Base-by-base conservation (phyloP, 441 rosid species). In the Croton laevigatus region DNA sequence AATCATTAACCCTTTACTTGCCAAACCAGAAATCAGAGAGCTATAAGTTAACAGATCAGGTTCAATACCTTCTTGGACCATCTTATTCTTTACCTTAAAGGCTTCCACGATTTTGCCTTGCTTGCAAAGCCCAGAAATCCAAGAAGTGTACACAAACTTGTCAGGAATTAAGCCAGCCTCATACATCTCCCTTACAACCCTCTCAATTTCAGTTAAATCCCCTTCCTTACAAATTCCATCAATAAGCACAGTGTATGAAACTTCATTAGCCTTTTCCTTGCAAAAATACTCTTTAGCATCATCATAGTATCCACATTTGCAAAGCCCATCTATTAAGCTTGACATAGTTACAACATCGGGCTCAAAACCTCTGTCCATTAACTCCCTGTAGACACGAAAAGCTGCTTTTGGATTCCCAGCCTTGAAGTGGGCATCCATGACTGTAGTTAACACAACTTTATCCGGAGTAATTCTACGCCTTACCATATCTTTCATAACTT, bases 1-100 rank as follows among this genome's bases (percentile, higher is more conserved):
- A 42, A 68, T 57, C 63, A 57, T 68, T 57, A 57, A 57, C 42
- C 63, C 63, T 57, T 57, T 68, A 44, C 19, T 55, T 14, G 63
- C 71, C 71, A 57, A 68, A 57, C 71, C 71, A 68, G 32, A 57
- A 53, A 68, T 68, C n/a, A 57, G 62, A 55, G 71, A 45, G 23
- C 17, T 57, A 27, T 57, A 55, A 5, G 54, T 68, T 13, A 55
- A 42, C 27, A 68, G 34, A 44, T 59, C 63, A 42, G 57, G 16
- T 23, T 57, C 71, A 57, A 57, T 17, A 68, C 63, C 71, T 57
- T 57, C 63, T 68, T 23, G 42, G 17, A 68, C 54, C 71, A 68
- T 57, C 71, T 57, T 68, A 57, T 57, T 68, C 54, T 68, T 57
- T 6, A 68, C 49, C 54, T 16, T 55, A 68, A 57, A 53, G 19